Evolutionary conservation across 2,329 filamentous ascomycete species (phyloP).

Genomic region (Dothistroma septosporum): DNA sequence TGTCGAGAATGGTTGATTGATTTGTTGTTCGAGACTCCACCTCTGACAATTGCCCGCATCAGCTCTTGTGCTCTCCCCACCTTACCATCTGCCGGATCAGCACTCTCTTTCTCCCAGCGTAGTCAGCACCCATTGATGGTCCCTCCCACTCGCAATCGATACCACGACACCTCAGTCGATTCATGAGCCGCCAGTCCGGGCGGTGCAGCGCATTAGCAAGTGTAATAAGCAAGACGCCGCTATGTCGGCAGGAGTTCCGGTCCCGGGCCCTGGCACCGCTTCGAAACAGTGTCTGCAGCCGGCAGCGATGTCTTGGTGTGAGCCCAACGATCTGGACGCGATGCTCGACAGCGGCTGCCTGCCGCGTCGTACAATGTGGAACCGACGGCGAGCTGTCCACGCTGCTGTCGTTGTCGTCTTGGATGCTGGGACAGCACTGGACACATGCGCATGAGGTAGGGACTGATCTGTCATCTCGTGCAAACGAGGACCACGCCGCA

Average conservation of each 20-base stretch:
- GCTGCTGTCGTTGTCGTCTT: too few species aligned
- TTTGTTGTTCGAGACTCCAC: background rate
- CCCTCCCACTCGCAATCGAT: background rate
- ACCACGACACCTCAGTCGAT: background rate
- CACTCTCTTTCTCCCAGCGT: background rate
- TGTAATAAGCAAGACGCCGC: background rate
- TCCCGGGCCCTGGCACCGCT: background rate
- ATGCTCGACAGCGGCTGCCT: slow-evolving; percentile 1
- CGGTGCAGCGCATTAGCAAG: background rate
- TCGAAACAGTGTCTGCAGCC: background rate
- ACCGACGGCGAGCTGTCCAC: background rate
- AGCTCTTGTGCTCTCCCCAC: too few species aligned
- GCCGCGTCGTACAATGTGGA: background rate
- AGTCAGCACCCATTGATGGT: background rate
- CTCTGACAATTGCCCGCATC: too few species aligned
- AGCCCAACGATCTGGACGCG: background rate
- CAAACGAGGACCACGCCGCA: background rate
- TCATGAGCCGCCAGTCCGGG: background rate
- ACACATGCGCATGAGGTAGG: background rate
- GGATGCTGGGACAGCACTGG: background rate
- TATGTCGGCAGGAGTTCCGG: background rate
- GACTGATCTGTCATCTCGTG: background rate
- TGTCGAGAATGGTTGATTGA: background rate
- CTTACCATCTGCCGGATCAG: too few species aligned
- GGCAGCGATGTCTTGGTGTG: background rate